Evolutionary conservation across 164 flowering plant genomes (phyloP).

Genomic region (Vitis labrusca): DNA sequence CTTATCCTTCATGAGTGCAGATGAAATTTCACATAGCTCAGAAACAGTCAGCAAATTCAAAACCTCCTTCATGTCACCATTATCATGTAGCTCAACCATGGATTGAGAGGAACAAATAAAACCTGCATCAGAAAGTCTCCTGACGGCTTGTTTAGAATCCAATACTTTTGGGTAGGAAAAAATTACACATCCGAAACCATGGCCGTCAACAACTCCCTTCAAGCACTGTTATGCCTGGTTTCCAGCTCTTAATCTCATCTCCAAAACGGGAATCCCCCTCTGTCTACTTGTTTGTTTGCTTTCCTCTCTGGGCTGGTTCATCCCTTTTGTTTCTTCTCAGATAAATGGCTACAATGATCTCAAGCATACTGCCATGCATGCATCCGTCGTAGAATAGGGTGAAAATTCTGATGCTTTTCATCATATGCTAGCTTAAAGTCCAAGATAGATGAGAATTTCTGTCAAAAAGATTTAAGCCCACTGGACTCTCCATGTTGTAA

Average conservation of each 20-base stretch:
- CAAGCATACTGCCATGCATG: too few relatives aligned
- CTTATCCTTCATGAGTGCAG: conserved; percentile 41
- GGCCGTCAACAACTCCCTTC: conserved; percentile 38
- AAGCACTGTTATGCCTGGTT: too few relatives aligned
- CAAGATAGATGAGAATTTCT: conserved; percentile 73
- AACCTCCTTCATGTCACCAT: conserved; percentile 40
- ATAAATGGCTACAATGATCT: too few relatives aligned
- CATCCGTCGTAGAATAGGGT: too few relatives aligned
- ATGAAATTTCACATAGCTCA: conserved; percentile 61
- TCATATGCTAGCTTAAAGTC: conserved; percentile 68
- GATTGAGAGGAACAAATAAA: conserved; percentile 38
- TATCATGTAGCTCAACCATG: conserved; percentile 22
- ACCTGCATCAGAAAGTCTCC: conserved; percentile 52
- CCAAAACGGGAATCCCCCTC: too few relatives aligned
- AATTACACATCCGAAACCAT: conserved; percentile 78
- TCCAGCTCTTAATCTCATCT: too few relatives aligned
- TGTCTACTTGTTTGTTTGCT: too few relatives aligned
- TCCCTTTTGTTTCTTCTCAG: too few relatives aligned
- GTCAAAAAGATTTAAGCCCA: conserved; percentile 67
- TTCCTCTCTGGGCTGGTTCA: too few relatives aligned
- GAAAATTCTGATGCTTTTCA: conserved; percentile 44
- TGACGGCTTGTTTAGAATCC: conserved; percentile 56
- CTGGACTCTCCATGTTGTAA: conserved; percentile 52
- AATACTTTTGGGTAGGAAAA: conserved; percentile 68
- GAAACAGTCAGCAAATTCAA: conserved; percentile 56